Evolutionary conservation across 2,329 filamentous ascomycete genomes (phyloP).

Genomic region (Sclerotiophoma versabilis): DNA sequence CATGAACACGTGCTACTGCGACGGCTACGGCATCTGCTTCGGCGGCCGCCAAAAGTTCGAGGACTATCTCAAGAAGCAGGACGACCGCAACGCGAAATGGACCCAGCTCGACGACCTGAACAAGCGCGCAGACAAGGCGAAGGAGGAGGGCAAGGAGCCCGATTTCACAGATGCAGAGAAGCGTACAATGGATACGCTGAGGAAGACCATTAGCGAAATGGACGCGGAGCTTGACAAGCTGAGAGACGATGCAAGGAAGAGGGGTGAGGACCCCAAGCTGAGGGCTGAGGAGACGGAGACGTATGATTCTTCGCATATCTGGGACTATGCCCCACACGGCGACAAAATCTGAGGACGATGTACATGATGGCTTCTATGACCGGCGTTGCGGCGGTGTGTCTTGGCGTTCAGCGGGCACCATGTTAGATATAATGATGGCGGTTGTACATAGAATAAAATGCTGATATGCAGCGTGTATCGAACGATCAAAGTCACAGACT

Average conservation of each 20-base stretch:
- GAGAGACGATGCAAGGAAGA: slow-evolving; percentile 41
- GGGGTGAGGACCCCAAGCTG: slow-evolving; percentile 42
- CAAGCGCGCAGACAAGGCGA: slow-evolving; percentile 46
- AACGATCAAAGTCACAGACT: too few species aligned
- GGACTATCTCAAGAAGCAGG: slow-evolving; percentile 57
- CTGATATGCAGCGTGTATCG: not conserved
- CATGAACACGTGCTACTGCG: slow-evolving; percentile 63
- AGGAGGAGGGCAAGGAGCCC: slow-evolving; percentile 35
- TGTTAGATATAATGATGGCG: slow-evolving; percentile 1
- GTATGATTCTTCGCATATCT: slow-evolving; percentile 44
- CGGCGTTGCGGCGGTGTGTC: slow-evolving; percentile 22
- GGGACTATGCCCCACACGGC: slow-evolving; percentile 44
- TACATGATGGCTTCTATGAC: slow-evolving; percentile 8
- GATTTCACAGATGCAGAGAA: slow-evolving; percentile 31
- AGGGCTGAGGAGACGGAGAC: slow-evolving; percentile 45
- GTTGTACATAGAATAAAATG: slow-evolving; percentile 7
- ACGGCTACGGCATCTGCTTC: slow-evolving; percentile 70
- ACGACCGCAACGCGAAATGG: slow-evolving; percentile 50
- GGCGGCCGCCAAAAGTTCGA: slow-evolving; percentile 59
- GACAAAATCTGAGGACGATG: slow-evolving; percentile 16
- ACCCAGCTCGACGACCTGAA: slow-evolving; percentile 51
- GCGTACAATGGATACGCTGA: slow-evolving; percentile 30
- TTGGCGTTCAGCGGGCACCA: slow-evolving; percentile 8
- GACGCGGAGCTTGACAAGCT: slow-evolving; percentile 38
- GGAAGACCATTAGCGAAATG: slow-evolving; percentile 27